Evolutionary conservation across 768 basidiomycete genomes (phyloP).

Genomic region (Leccinum rimulosum): DNA sequence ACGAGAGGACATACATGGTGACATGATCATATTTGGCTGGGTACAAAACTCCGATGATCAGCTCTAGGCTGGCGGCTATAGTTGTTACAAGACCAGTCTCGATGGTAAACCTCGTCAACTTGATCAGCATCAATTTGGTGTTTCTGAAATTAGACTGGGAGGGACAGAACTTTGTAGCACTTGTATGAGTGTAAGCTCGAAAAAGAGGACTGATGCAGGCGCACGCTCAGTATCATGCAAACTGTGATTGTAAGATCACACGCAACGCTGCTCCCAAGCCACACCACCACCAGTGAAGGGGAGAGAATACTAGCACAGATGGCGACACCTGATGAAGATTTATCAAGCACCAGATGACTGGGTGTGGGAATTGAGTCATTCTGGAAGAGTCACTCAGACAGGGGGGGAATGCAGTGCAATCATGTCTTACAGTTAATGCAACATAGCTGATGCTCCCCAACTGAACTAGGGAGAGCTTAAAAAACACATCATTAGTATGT

Average conservation of each 20-base stretch:
- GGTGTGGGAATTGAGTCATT: no score
- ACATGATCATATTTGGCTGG: not conserved
- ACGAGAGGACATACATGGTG: constrained; percentile 5
- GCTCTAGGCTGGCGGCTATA: constrained; percentile 5
- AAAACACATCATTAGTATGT: not conserved
- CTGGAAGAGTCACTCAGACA: not conserved
- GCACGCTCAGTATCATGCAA: no score
- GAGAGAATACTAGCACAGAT: no score
- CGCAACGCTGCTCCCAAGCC: no score
- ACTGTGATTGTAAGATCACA: no score
- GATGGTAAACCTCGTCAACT: constrained; percentile 11
- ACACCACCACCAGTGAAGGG: not conserved
- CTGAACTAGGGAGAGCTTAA: constrained; percentile 22
- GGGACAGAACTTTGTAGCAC: not conserved
- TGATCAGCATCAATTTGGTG: not conserved
- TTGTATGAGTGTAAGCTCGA: no score
- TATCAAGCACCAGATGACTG: no score
- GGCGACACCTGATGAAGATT: no score
- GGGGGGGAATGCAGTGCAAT: no score
- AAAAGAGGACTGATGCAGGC: no score
- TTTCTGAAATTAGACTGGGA: not conserved
- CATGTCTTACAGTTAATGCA: not conserved
- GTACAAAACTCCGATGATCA: constrained; percentile 6
- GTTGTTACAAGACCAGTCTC: constrained; percentile 17
- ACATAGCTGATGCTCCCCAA: constrained; percentile 12